Percentiles rank a stretch among this genome's conserved stretches.
phyloP scores from a whole-genome alignment of 2,329 filamentous ascomycete species.

The Bisporella sp. region DNA sequence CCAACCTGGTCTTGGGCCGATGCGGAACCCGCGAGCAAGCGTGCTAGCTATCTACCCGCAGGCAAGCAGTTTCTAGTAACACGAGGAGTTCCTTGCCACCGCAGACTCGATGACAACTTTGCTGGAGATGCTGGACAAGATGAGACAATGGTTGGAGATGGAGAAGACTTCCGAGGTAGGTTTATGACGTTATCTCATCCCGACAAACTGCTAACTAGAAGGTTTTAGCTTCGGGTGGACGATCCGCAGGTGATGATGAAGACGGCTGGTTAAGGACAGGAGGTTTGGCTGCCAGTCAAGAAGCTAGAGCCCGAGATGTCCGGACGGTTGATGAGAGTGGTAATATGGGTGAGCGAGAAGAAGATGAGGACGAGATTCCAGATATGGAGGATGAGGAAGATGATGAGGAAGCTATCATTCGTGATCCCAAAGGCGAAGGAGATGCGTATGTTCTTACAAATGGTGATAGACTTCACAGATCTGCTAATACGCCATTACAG shows the following conservation, averaged over 20 bases:
- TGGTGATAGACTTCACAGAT: neutral
- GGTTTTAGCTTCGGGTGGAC: slow-evolving; percentile 27
- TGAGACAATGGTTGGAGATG: slow-evolving; percentile 78
- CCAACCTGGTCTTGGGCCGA: slow-evolving; percentile 97
- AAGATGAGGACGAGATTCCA: slow-evolving; percentile 77
- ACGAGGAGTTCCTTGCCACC: slow-evolving; percentile 87
- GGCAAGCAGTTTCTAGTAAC: slow-evolving; percentile 96
- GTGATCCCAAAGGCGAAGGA: slow-evolving; percentile 46
- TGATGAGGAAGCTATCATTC: slow-evolving; percentile 90
- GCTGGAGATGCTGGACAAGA: slow-evolving; percentile 81
- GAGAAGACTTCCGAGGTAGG: slow-evolving; percentile 51
- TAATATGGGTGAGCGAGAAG: slow-evolving; percentile 69
- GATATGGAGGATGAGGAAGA: slow-evolving; percentile 98
- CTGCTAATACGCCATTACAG: slow-evolving; percentile 35
- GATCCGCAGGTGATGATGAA: slow-evolving; percentile 53
- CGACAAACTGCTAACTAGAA: no score
- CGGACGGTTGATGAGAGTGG: slow-evolving; percentile 84
- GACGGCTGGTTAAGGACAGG: slow-evolving; percentile 92
- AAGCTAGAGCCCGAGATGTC: slow-evolving; percentile 72
- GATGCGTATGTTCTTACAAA: slow-evolving; percentile 20
- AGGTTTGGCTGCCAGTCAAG: slow-evolving; percentile 66
- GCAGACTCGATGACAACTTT: slow-evolving; percentile 87
- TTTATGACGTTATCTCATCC: neutral
- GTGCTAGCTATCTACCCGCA: slow-evolving; percentile 72
- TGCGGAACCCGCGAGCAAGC: slow-evolving; percentile 72